These are phyloP conservation scores for Cladosporium sphaerospermum DNA, from an alignment of 2,329 filamentous ascomycete genomes.

Conservation along the genomic window DNA sequence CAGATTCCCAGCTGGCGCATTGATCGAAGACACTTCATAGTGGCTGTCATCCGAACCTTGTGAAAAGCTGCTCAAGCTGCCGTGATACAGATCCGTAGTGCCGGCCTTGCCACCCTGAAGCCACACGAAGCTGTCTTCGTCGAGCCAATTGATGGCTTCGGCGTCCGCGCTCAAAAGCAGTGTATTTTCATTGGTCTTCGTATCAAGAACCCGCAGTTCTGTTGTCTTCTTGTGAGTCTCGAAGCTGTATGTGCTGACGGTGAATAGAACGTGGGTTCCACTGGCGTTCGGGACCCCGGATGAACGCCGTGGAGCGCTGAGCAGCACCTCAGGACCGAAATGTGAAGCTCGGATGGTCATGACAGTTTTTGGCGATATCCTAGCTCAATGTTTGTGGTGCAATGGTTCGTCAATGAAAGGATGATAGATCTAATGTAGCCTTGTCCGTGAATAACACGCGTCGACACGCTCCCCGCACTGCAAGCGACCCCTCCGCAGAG, in stretches of 20 bases:
- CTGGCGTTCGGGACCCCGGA: slow-evolving; percentile 62
- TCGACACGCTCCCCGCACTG: too few species aligned
- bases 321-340: slow-evolving; percentile 70
- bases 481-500: too few species aligned
- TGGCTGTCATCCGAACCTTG: slow-evolving; percentile 20
- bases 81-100: neutral
- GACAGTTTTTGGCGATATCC: neutral
- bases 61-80: neutral
- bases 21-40: slow-evolving; percentile 38
- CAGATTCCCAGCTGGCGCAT: slow-evolving; percentile 44
- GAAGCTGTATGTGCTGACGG: slow-evolving; percentile 74
- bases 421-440: too few species aligned
- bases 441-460: too few species aligned
- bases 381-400: too few species aligned
- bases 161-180: slow-evolving; percentile 59
- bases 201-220: slow-evolving; percentile 66
- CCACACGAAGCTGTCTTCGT: slow-evolving; percentile 56
- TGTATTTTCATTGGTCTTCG: slow-evolving; percentile 58
- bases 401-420: too few species aligned
- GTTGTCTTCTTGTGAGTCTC: slow-evolving; percentile 61
- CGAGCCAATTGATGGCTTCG: slow-evolving; percentile 75
- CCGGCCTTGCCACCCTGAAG: slow-evolving; percentile 28
- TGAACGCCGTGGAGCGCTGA: slow-evolving; percentile 68
- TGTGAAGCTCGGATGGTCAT: slow-evolving; percentile 68
- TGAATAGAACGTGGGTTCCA: slow-evolving; percentile 60